These are phyloP conservation scores for Auriscalpium vulgare DNA, from an alignment of 768 basidiomycete genomes.

Conservation along the genomic window DNA sequence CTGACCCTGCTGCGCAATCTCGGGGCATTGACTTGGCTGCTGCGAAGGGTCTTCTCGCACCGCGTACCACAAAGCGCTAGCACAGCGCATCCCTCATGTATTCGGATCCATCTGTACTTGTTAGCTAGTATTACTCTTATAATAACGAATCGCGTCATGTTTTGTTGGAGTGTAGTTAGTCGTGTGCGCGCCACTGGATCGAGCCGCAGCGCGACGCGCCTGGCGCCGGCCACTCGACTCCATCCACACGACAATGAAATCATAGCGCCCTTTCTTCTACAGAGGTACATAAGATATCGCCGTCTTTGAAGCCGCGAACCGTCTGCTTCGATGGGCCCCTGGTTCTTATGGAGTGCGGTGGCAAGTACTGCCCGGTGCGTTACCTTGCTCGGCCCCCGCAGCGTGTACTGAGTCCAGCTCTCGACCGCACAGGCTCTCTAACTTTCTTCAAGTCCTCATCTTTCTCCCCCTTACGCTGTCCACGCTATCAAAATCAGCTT, in stretches of 20 bases:
- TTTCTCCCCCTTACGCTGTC: slow-evolving; percentile 81
- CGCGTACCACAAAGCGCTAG: slow-evolving; percentile 25
- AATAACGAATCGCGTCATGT: no score
- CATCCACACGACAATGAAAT: not conserved
- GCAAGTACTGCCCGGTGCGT: slow-evolving; percentile 55
- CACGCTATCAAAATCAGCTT: slow-evolving; percentile 72
- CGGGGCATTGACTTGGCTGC: slow-evolving; percentile 80
- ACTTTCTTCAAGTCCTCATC: slow-evolving; percentile 71
- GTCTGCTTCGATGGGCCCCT: slow-evolving; percentile 38
- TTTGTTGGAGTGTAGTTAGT: not conserved
- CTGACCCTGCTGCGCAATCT: slow-evolving; percentile 61
- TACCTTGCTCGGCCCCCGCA: no score
- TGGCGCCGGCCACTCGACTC: not conserved
- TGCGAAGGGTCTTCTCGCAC: slow-evolving; percentile 76
- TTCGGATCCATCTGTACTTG: no score
- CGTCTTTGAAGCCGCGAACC: not conserved
- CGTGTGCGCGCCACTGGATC: not conserved
- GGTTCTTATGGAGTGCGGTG: slow-evolving; percentile 58
- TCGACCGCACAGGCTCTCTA: slow-evolving; percentile 47
- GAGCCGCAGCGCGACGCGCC: not conserved
- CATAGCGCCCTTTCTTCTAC: not conserved
- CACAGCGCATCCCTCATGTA: not conserved
- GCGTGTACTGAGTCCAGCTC: no score
- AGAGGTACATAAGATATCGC: no score
- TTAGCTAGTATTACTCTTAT: no score